Conservation (phyloP, 345 rosid genomes). For the Punica granatum region DNA sequence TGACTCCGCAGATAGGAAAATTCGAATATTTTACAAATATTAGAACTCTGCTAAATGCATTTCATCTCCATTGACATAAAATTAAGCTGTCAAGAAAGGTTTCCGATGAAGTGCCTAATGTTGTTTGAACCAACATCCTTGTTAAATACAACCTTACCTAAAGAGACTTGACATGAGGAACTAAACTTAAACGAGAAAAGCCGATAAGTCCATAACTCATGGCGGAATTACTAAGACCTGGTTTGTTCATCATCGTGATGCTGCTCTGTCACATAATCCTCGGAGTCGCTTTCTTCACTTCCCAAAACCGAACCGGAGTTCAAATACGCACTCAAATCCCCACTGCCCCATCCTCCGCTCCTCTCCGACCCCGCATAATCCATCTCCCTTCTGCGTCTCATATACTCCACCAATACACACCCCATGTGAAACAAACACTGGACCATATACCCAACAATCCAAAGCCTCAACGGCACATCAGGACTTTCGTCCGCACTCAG, state of each 20-base stretch:
- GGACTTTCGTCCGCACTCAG: conserved; percentile 48
- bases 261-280: conserved; percentile 20
- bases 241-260: conserved; percentile 26
- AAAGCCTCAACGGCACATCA: conserved; percentile 57
- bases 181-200: neutral
- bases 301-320: conserved; percentile 17
- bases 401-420: conserved; percentile 51
- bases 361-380: conserved; percentile 10
- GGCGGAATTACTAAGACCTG: conserved; percentile 26
- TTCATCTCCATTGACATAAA: neutral
- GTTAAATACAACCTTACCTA: neutral
- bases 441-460: conserved; percentile 56
- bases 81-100: neutral
- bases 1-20: neutral
- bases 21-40: neutral
- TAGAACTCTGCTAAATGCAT: neutral
- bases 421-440: conserved; percentile 67
- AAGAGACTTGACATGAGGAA: neutral
- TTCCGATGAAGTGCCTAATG: neutral
- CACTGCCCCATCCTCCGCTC: conserved; percentile 12
- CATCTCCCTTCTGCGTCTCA: conserved; percentile 30
- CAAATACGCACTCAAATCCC: conserved; percentile 15
- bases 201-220: neutral
- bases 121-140: neutral
- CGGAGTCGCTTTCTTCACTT: conserved; percentile 28